These are phyloP conservation scores for Wickerhamiella kazuoi DNA, from an alignment of 805 yeast species.

Conservation along the genomic window DNA sequence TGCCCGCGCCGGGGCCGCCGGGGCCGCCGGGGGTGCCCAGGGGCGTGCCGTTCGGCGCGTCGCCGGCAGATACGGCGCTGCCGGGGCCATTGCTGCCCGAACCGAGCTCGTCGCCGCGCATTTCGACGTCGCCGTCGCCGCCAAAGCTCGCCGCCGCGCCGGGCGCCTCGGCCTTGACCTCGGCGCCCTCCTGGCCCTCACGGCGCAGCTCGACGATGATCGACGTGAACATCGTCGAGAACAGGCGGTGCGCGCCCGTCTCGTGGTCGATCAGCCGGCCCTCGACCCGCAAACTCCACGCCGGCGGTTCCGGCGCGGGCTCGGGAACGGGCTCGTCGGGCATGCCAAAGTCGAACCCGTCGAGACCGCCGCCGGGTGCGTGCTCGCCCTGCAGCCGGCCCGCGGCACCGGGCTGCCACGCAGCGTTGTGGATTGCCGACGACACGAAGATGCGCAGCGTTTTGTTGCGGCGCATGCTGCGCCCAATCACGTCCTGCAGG, in stretches of 20 bases:
- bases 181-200: not conserved
- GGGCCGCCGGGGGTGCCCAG: not conserved
- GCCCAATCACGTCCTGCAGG: slow-evolving; percentile 49
- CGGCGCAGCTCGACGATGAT: slow-evolving; percentile 57
- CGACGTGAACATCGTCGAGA: slow-evolving; percentile 67
- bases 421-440: slow-evolving; percentile 69
- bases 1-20: no score
- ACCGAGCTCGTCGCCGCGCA: not conserved
- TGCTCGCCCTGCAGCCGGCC: slow-evolving; percentile 12
- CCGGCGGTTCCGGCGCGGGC: slow-evolving; percentile 10
- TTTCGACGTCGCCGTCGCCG: slow-evolving; percentile 7
- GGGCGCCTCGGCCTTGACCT: slow-evolving; percentile 14
- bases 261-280: slow-evolving; percentile 55
- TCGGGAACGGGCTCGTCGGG: slow-evolving; percentile 1
- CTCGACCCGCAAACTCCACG: slow-evolving; percentile 77
- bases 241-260: slow-evolving; percentile 36
- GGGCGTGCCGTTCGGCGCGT: not conserved
- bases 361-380: slow-evolving; percentile 4
- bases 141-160: not conserved
- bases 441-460: slow-evolving; percentile 64
- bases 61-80: not conserved
- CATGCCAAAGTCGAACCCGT: slow-evolving; percentile 5
- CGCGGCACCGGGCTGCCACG: slow-evolving; percentile 45
- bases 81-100: not conserved
- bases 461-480: slow-evolving; percentile 33